A percentile compares a stretch with the other conserved stretches of the same genome.
Conservation (phyloP, 129 eudicot species). For the Ambrosia trifida region DNA sequence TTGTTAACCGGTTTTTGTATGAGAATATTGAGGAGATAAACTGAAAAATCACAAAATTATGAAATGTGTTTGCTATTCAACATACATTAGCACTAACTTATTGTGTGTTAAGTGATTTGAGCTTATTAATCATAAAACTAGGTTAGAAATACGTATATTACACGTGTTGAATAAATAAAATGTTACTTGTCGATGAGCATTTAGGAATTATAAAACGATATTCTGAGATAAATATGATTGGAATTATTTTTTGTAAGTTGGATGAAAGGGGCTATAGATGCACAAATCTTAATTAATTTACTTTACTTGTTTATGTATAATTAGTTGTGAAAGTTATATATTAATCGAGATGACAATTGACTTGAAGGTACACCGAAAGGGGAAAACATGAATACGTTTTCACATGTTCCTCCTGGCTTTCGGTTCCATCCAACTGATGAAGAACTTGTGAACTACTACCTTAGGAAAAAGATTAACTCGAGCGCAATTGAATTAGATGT, state of each 20-base stretch:
- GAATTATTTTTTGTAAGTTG: no score
- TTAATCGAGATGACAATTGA: background rate
- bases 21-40: no score
- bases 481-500: conserved; percentile 73
- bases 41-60: no score
- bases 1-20: no score
- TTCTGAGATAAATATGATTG: no score
- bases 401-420: conserved; percentile 90
- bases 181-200: no score
- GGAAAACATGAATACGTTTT: conserved; percentile 53
- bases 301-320: background rate
- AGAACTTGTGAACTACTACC: conserved; percentile 90
- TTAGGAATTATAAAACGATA: no score
- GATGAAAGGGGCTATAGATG: no score
- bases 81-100: conserved; percentile 29
- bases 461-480: conserved; percentile 61
- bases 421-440: conserved; percentile 95
- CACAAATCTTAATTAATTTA: conserved; percentile 6
- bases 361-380: conserved; percentile 6
- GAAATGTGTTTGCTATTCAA: background rate
- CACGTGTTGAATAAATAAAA: no score
- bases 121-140: no score
- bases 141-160: no score
- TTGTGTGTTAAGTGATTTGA: conserved; percentile 21
- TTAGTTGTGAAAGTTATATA: background rate